Evolutionary conservation across 768 basidiomycete species (phyloP), one percentile per base, ranked within the genome.

Genomic region (Pleurotus cornucopiae): DNA sequence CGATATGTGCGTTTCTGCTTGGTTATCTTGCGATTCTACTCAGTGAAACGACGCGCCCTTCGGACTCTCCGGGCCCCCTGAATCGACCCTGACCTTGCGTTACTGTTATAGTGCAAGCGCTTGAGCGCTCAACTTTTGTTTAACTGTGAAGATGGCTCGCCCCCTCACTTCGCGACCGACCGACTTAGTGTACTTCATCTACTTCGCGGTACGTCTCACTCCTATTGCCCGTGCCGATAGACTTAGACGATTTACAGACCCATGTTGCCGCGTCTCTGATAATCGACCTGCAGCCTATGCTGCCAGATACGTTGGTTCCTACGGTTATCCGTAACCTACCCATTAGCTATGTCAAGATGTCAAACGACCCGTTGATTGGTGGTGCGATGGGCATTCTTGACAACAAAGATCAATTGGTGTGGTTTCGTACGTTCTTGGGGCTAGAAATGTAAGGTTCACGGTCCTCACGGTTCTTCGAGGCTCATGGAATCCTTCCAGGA

Each of bases 261-360:
- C 91, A 94, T 63, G 72, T 91, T 34, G 80, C 84, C 0, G 82
- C 86, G 3, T 83, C 90, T 3, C 62, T 93, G 6, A 63, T 86
- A 23, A 68, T 93, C 44, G 92, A 94, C 69, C 67, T 85, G 11
- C 91, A 93, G 68, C 71, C 80, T 6, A 56, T 94, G 38, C 86
- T 83, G 60, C 84, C 86, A 4, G 56, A 75, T 2, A 61, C 68
- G 14, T 60, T 82, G 5, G 68, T 86, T 11, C 86, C 89, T 0
- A 43, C 65, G 0, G 56, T 76, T 40, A 60, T 89, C 26, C 70
- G 73, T 18, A 61, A 63, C 9, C 65, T 88, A 11, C 71, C 77
- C 0, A 62, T 67, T 37, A 74, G 70, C 65, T 91, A 91, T 63
- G 66, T 86, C 34, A 57, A 67, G 5, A 68, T 81, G 62, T 85